Evolutionary conservation across 2,329 filamentous ascomycete genomes (phyloP), one percentile per base, ranked within the genome.

Genomic region (Fusarium globosum): DNA sequence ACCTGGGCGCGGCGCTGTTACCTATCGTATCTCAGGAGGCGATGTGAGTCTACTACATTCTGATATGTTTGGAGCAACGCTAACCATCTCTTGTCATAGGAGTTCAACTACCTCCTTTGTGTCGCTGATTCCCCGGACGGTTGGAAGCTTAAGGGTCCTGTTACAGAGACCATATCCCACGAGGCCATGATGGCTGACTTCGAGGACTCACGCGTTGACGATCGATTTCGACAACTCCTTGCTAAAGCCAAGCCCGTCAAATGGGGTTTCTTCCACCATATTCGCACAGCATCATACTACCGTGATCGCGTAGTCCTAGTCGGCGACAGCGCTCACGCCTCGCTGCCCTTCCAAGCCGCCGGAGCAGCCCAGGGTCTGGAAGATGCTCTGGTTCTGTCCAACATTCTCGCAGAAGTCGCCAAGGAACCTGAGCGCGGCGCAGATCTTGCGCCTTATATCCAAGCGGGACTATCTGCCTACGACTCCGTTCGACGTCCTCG

Each of bases 181-280:
- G 45, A 52, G 6, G 12, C 36, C 36, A 60, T 41, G 35, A 60
- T 60, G 57, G 35, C 45, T 6, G 45, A 52, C 26, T 60, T 60
- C 6, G 21, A 60, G 5, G 35, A 13, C 20, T 35, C 57, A 10
- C 16, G 57, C 7, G 5, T 60, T 7, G 57, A 52, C 4, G 16
- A 36, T 16, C 35, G 20, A 7, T 60, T 60, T 21, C 35, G 21
- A 5, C 2, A 52, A 9, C 57, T 52, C 2, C 57, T 60, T 5
- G 26, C 35, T 16, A 60, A 60, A 7, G 57, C 16, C 2, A 60
- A 60, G 6, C 26, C 57, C 8, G 7, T 60, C 16, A 60, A 60
- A 11, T 60, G 35, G 57, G 57, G 57, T 7, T 35, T 60, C 26
- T 60, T 60, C 26, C 57, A 60, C 12, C 57, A 60, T 11, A 20